A percentile compares a stretch with the other conserved stretches of the same genome.
phyloP scores from a whole-genome alignment of 331 rosid species.

The Cydonia oblonga region DNA sequence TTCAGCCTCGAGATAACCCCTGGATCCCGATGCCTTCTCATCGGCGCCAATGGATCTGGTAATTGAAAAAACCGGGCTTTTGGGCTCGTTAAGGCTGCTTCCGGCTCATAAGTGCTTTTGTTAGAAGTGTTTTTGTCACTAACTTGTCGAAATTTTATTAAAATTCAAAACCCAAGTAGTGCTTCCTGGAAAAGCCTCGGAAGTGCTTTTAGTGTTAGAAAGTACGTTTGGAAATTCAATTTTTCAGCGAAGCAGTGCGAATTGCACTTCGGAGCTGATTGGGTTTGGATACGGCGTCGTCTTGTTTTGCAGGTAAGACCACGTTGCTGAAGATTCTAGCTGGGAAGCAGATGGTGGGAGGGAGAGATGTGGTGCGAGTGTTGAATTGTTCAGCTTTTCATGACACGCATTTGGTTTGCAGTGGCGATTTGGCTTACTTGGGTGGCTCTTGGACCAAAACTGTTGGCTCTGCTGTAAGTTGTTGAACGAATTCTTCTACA shows the following conservation, averaged over 20 bases:
- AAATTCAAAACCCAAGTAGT: too few species aligned
- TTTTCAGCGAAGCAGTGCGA: background rate
- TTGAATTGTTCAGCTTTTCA: conserved; percentile 77
- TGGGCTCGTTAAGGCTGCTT: too few species aligned
- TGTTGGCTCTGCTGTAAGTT: conserved; percentile 78
- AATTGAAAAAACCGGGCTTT: background rate
- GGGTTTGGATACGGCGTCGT: background rate
- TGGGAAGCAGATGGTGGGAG: conserved; percentile 96
- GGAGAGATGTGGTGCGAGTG: conserved; percentile 79
- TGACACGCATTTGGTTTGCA: conserved; percentile 72
- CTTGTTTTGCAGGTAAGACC: conserved; percentile 58
- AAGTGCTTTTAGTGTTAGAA: too few species aligned
- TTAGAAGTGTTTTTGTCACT: too few species aligned
- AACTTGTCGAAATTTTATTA: too few species aligned
- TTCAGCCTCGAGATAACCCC: conserved; percentile 53
- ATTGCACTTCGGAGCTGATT: background rate
- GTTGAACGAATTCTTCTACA: background rate
- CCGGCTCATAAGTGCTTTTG: too few species aligned
- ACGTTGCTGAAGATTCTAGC: conserved; percentile 80
- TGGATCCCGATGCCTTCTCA: conserved; percentile 90
- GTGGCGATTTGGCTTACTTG: conserved; percentile 84
- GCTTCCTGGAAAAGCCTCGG: too few species aligned
- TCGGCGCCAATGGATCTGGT: conserved; percentile 99
- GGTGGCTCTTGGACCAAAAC: conserved; percentile 93
- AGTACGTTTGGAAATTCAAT: background rate